Conservation (phyloP, 495 filamentous ascomycete species). For the Penicillium turbatum region DNA sequence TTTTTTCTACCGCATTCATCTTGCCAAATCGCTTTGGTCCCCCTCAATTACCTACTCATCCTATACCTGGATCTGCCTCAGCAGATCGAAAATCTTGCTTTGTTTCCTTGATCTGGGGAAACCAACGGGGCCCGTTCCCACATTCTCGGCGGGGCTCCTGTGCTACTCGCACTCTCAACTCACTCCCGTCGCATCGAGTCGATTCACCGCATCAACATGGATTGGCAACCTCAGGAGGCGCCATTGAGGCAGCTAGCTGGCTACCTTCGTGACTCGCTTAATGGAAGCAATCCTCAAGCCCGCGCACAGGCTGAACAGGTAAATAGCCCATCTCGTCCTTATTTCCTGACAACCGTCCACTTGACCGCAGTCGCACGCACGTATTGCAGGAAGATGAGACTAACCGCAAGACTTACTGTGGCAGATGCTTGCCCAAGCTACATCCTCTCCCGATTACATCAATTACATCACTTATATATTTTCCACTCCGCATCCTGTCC, state of each 20-base stretch:
- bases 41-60: neutral
- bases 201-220: constrained; percentile 51
- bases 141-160: constrained; percentile 32
- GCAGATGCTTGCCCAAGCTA: constrained; percentile 93
- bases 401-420: neutral
- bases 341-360: constrained; percentile 8
- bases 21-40: neutral
- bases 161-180: constrained; percentile 29
- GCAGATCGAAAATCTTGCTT: constrained; percentile 2
- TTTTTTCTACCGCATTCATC: neutral
- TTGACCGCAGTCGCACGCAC: neutral
- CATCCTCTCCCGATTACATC: constrained; percentile 85
- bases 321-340: constrained; percentile 12
- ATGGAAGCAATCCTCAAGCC: constrained; percentile 63
- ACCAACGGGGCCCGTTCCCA: constrained; percentile 24
- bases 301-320: constrained; percentile 75
- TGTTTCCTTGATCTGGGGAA: constrained; percentile 21
- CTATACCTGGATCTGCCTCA: neutral
- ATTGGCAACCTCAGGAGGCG: constrained; percentile 88
- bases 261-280: constrained; percentile 89
- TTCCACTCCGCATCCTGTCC: constrained; percentile 60
- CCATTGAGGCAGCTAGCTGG: constrained; percentile 81
- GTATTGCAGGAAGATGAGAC: neutral
- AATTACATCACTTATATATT: constrained; percentile 95
- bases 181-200: constrained; percentile 17